Evolutionary conservation across 768 basidiomycete species (phyloP).

Genomic region (Lentinula lateritia): DNA sequence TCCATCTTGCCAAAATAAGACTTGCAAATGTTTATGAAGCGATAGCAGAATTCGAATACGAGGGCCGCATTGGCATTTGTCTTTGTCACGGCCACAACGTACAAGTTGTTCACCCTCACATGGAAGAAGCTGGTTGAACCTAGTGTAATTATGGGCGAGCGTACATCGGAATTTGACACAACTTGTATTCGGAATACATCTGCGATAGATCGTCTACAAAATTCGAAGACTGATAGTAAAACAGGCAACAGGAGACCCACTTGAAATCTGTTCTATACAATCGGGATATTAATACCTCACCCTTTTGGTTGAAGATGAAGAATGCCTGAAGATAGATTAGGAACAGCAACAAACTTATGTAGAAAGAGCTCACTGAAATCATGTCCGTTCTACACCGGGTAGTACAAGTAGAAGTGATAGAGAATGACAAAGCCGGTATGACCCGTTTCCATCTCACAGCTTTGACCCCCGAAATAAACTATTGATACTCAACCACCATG

Average conservation of each 20-base stretch:
- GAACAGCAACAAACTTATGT: not conserved
- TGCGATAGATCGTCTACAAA: slow-evolving; percentile 82
- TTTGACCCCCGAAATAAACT: not conserved
- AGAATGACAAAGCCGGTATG: not conserved
- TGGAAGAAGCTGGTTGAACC: slow-evolving; percentile 99
- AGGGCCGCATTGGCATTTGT: slow-evolving; percentile 97
- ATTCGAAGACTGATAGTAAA: not conserved
- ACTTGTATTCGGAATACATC: slow-evolving; percentile 99
- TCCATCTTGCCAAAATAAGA: slow-evolving; percentile 98
- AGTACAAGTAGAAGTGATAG: too few species aligned
- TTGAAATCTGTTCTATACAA: slow-evolving; percentile 97
- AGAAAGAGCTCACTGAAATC: not conserved
- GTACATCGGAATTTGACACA: slow-evolving; percentile 93
- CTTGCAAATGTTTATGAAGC: slow-evolving; percentile 90
- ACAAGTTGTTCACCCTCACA: slow-evolving; percentile 91
- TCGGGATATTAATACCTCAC: slow-evolving; percentile 96
- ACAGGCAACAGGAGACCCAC: slow-evolving; percentile 38
- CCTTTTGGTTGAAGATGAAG: slow-evolving; percentile 99
- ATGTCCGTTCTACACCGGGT: not conserved
- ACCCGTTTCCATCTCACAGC: not conserved
- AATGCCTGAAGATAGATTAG: slow-evolving; percentile 62
- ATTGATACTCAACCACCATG: not conserved
- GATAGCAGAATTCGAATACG: slow-evolving; percentile 96
- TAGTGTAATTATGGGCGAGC: slow-evolving; percentile 95
- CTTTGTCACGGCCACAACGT: slow-evolving; percentile 93